Base-by-base conservation (phyloP, 1,139 yeast species). In the Geotrichum restrictum region DNA sequence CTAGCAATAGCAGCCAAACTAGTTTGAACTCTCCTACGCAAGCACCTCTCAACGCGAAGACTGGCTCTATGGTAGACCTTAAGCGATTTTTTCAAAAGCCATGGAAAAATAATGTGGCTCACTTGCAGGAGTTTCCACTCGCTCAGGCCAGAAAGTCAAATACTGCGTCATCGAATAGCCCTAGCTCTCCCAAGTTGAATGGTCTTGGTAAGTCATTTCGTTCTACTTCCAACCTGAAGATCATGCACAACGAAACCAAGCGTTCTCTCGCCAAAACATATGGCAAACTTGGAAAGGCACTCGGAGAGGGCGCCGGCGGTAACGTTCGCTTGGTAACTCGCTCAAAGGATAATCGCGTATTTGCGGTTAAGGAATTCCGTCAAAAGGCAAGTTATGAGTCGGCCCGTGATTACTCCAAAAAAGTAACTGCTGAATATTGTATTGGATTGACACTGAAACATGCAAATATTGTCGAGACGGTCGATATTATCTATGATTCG, bases 291-390 rank as follows among this genome's bases (percentile, higher is more conserved):
- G 96, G 96, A 48, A 94, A 88, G 63, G 85, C 81, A 54, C 75
- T 91, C 43, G 98, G 98, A 46, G 95, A 95, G 10, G 98, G 98
- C 55, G 97, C 97, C 2, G 98, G 98, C 41, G 98, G 98, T 3
- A 79, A 93, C 2, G 98, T 91, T 34, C 80, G 83, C 62, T 73
- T 91, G 51, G 84, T 88, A 32, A 82, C 78, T 41, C 74, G 96
- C 62, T 73, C 80, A 43, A 69, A 78, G 24, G 96, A 89, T 69
- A 80, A 80, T 54, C 78, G 78, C 57, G 77, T 85, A 2, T 89
- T 88, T 75, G 98, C 98, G 0, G 97, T 91, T 37, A 91, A 91
- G 68, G 96, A 89, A 68, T 91, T 89, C 68, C 79, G 96, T 59
- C 77, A 86, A 34, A 81, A 87, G 64, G 82, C 85, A 60, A 81